These are phyloP conservation scores for Astrothelium subdiscretum DNA, from an alignment of 495 filamentous ascomycete species.

Conservation along the genomic window DNA sequence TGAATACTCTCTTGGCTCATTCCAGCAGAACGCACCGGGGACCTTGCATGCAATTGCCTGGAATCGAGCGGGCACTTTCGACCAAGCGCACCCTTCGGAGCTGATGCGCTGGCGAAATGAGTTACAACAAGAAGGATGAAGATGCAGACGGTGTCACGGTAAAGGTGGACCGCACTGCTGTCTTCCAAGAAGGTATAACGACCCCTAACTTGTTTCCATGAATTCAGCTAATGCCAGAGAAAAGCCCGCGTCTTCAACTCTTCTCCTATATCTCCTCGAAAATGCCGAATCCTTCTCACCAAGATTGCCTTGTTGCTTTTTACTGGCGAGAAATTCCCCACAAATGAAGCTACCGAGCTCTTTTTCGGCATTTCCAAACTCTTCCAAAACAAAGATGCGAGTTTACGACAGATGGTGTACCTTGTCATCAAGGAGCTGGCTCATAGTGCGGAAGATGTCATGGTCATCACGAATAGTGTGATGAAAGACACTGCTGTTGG, in stretches of 20 bases:
- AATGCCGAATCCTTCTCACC: slow-evolving; percentile 89
- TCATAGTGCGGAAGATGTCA: slow-evolving; percentile 93
- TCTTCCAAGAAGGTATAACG: slow-evolving; percentile 88
- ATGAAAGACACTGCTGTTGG: slow-evolving; percentile 99
- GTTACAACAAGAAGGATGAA: slow-evolving; percentile 97
- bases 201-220: background rate
- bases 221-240: background rate
- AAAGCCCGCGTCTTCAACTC: slow-evolving; percentile 94
- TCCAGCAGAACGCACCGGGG: background rate
- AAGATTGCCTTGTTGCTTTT: slow-evolving; percentile 96
- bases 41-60: background rate
- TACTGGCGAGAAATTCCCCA: slow-evolving; percentile 92
- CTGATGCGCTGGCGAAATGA: slow-evolving; percentile 46
- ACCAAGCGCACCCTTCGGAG: background rate
- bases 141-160: slow-evolving; percentile 86
- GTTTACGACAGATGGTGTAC: slow-evolving; percentile 97
- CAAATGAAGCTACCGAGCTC: slow-evolving; percentile 91
- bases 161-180: slow-evolving; percentile 94
- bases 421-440: slow-evolving; percentile 95
- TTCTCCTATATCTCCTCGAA: slow-evolving; percentile 61
- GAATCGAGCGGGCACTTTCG: background rate
- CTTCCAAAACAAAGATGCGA: slow-evolving; percentile 98
- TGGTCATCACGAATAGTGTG: slow-evolving; percentile 98
- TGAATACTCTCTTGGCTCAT: no score
- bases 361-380: slow-evolving; percentile 99